phyloP scores from a whole-genome alignment of 306 rosid genomes.

The Neltuma alba region DNA sequence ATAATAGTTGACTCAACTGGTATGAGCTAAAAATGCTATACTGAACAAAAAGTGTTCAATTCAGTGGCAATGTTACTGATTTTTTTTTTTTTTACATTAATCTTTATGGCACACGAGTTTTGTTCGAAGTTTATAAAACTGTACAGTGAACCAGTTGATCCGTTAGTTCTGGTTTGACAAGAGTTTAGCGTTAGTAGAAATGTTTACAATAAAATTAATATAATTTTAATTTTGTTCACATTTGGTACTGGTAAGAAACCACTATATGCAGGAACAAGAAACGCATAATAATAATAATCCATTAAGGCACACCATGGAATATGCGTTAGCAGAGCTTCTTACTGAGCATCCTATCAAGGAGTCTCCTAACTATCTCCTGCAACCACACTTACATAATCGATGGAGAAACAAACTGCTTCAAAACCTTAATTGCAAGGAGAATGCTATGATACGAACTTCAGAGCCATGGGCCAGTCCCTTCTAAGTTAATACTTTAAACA shows the following conservation, averaged over 20 bases:
- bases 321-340: neutral
- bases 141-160: neutral
- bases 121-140: neutral
- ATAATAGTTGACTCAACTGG: neutral
- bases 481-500: no score
- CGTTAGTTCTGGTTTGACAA: neutral
- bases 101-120: neutral
- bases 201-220: neutral
- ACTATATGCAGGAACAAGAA: neutral
- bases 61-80: neutral
- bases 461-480: no score
- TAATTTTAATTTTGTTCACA: neutral
- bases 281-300: constrained; percentile 1
- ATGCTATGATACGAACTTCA: no score
- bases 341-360: neutral
- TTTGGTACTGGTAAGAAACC: constrained; percentile 4
- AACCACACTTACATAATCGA: no score
- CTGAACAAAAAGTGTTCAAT: neutral
- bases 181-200: neutral
- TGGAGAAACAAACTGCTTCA: no score
- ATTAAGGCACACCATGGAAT: constrained; percentile 12
- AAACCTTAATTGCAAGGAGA: no score
- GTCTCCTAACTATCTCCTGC: neutral
- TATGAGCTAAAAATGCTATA: neutral
- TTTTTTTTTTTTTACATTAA: neutral